phyloP scores from a whole-genome alignment of 2,329 filamentous ascomycete species.

The Coniochaeta prunicola region DNA sequence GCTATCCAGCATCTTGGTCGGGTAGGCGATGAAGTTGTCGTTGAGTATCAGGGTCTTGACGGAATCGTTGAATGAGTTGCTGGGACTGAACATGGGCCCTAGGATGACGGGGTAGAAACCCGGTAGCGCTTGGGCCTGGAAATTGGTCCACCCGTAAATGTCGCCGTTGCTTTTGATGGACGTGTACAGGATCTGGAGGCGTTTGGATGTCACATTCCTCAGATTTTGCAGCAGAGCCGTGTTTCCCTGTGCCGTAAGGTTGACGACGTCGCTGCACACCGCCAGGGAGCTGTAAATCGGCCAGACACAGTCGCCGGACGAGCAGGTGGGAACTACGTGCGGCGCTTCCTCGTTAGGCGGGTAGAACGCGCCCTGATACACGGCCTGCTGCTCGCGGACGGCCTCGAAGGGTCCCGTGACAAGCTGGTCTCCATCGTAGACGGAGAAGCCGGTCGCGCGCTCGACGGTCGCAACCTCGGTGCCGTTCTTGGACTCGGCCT shows the following conservation, averaged over 20 bases:
- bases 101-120: constrained; percentile 9
- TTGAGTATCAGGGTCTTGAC: constrained; percentile 8
- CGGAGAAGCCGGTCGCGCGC: constrained; percentile 7
- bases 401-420: constrained; percentile 6
- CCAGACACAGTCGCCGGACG: neutral
- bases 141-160: constrained; percentile 4
- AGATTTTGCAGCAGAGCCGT: constrained; percentile 5
- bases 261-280: constrained; percentile 12
- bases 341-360: constrained; percentile 4
- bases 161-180: constrained; percentile 6
- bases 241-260: constrained; percentile 8
- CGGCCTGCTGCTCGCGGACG: constrained; percentile 7
- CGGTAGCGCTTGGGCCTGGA: constrained; percentile 4
- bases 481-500: constrained; percentile 1
- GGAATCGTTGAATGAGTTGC: constrained; percentile 10
- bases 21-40: constrained; percentile 14
- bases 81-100: constrained; percentile 6
- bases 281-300: constrained; percentile 11
- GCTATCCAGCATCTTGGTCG: constrained; percentile 7
- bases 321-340: constrained; percentile 2
- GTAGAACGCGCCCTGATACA: constrained; percentile 6
- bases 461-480: constrained; percentile 5
- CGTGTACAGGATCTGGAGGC: constrained; percentile 5
- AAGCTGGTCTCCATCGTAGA: constrained; percentile 6
- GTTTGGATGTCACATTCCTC: constrained; percentile 5